These are phyloP conservation scores for Chaetomium sp. DNA, from an alignment of 2,329 filamentous ascomycete species.

Conservation along the genomic window DNA sequence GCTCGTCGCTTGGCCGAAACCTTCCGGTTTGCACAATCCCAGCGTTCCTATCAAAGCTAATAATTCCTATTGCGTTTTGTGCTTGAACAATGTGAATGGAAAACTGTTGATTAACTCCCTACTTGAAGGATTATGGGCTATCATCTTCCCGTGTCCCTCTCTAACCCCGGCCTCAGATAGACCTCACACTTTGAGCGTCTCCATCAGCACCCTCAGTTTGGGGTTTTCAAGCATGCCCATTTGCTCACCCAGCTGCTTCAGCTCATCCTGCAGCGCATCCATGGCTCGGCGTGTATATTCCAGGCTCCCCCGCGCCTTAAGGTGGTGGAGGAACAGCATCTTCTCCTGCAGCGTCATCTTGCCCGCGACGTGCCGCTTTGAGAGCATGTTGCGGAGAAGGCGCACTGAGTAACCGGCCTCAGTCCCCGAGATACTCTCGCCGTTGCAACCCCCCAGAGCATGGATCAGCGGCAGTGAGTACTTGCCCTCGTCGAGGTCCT, in stretches of 20 bases:
- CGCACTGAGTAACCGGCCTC: neutral
- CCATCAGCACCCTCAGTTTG: neutral
- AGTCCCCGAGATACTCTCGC: neutral
- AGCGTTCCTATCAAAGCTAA: too few relatives aligned
- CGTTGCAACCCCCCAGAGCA: neutral
- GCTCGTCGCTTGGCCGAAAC: too few relatives aligned
- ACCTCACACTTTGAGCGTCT: neutral
- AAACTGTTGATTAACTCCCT: too few relatives aligned
- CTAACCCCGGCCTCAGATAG: too few relatives aligned
- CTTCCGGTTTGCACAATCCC: too few relatives aligned
- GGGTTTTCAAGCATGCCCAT: neutral
- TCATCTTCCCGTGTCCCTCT: too few relatives aligned
- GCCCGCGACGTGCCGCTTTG: neutral
- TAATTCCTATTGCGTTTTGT: too few relatives aligned
- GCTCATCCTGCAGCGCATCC: neutral
- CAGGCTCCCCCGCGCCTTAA: neutral
- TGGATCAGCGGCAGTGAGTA: constrained; percentile 32
- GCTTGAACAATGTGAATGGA: too few relatives aligned
- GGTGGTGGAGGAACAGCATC: neutral
- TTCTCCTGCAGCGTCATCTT: neutral
- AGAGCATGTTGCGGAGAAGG: neutral
- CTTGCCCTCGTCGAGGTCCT: constrained; percentile 39
- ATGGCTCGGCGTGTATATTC: neutral
- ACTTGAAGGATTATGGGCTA: too few relatives aligned
- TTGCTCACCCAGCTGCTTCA: neutral